Conservation (phyloP, 2,329 filamentous ascomycete genomes). For the Botryotinia convoluta region DNA sequence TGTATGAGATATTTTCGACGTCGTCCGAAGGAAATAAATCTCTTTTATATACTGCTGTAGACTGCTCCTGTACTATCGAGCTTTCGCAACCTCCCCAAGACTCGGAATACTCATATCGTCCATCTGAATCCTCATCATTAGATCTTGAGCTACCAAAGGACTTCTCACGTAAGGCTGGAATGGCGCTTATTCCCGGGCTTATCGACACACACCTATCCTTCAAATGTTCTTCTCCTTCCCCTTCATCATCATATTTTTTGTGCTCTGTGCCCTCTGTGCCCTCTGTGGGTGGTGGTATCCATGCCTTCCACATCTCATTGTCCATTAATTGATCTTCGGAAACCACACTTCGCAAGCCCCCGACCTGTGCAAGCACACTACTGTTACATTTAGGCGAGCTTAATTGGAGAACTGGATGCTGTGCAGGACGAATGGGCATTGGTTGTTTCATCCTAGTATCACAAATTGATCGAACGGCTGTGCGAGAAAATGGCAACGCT, state of each 20-base stretch:
- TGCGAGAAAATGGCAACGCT: neutral
- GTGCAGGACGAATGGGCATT: neutral
- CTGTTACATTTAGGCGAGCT: constrained; percentile 26
- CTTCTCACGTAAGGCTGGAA: neutral
- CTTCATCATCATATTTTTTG: neutral
- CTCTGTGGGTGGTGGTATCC: constrained; percentile 24
- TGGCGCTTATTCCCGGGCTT: constrained; percentile 32
- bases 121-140: neutral
- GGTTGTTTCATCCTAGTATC: constrained; percentile 9
- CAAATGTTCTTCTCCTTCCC: neutral
- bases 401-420: constrained; percentile 27
- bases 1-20: neutral
- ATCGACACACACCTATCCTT: constrained; percentile 20
- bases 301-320: constrained; percentile 36
- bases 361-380: constrained; percentile 33
- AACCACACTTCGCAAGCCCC: constrained; percentile 23
- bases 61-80: neutral
- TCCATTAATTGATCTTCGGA: constrained; percentile 31
- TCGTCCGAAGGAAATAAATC: neutral
- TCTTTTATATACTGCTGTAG: neutral
- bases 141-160: neutral
- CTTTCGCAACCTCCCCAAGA: neutral
- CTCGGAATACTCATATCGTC: neutral
- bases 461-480: neutral
- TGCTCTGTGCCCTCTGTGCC: neutral